Percentiles rank a stretch among this genome's conserved stretches.
Conservation (phyloP, 2,329 filamentous ascomycete species). For the Verticillium albo-atrum region DNA sequence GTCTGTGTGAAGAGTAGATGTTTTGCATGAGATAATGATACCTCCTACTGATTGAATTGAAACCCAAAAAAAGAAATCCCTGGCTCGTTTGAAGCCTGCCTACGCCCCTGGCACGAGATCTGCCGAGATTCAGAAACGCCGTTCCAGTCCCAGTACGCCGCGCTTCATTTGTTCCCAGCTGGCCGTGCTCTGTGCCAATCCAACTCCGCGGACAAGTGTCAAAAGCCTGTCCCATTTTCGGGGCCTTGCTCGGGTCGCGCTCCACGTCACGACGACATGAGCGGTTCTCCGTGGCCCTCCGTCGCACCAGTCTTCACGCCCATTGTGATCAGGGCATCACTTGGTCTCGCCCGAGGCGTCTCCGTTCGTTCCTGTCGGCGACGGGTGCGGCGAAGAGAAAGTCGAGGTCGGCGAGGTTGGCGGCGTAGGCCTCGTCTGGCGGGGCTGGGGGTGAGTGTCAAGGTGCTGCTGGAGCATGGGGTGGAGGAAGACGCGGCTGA, state of each 20-base stretch:
- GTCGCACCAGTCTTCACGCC: neutral
- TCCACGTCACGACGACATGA: too few relatives aligned
- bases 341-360: neutral
- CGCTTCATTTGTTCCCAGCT: neutral
- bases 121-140: neutral
- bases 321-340: neutral
- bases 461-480: neutral
- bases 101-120: neutral
- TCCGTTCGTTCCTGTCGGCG: neutral
- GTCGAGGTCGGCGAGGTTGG: neutral
- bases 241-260: too few relatives aligned
- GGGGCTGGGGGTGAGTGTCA: neutral
- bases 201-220: neutral
- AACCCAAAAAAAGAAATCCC: too few relatives aligned
- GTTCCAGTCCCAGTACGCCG: neutral
- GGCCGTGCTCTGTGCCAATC: neutral
- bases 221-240: neutral
- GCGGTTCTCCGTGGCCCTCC: neutral
- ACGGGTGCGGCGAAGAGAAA: neutral
- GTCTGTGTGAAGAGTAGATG: neutral
- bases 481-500: neutral
- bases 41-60: neutral
- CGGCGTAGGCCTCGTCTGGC: neutral
- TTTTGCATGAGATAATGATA: neutral
- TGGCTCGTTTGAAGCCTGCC: neutral